Conservation (phyloP, 768 basidiomycete species). For the Pisolithus sp. region DNA sequence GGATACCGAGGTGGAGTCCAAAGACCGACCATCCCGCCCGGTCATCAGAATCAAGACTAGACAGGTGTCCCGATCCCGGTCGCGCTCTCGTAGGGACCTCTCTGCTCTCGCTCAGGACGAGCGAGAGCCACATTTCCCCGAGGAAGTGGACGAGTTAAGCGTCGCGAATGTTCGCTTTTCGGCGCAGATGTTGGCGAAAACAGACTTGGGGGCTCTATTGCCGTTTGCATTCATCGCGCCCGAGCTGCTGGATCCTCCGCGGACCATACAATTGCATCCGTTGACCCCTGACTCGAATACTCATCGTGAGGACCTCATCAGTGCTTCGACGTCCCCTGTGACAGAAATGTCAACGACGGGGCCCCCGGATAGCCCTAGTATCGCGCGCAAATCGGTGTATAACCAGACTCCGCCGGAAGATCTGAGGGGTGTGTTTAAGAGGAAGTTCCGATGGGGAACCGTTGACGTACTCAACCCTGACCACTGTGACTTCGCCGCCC, state of each 20-base stretch:
- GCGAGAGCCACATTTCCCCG: slow-evolving; percentile 50
- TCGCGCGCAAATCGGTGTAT: slow-evolving; percentile 24
- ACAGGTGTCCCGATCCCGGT: slow-evolving; percentile 57
- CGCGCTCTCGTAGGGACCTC: slow-evolving; percentile 68
- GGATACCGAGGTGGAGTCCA: slow-evolving; percentile 37
- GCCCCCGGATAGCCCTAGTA: slow-evolving; percentile 24
- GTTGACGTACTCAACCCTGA: slow-evolving; percentile 80
- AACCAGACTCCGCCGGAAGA: slow-evolving; percentile 56
- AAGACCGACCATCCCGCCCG: slow-evolving; percentile 57
- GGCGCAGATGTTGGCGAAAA: slow-evolving; percentile 57
- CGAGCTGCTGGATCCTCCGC: slow-evolving; percentile 43
- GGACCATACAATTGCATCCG: slow-evolving; percentile 13
- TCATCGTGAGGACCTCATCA: slow-evolving; percentile 13
- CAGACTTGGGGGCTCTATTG: slow-evolving; percentile 50
- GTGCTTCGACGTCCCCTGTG: slow-evolving; percentile 10
- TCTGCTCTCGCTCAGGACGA: slow-evolving; percentile 52
- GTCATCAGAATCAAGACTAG: slow-evolving; percentile 58
- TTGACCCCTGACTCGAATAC: slow-evolving; percentile 16
- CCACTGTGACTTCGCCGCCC: slow-evolving; percentile 83
- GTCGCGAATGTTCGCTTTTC: slow-evolving; percentile 75
- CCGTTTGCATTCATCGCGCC: slow-evolving; percentile 81
- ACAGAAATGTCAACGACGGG: slow-evolving; percentile 25
- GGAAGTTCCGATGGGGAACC: slow-evolving; percentile 84
- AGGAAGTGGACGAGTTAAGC: slow-evolving; percentile 57
- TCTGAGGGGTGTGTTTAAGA: slow-evolving; percentile 66